Percentiles rank a stretch among this genome's conserved stretches.
These are phyloP conservation scores for Colletotrichum incanum DNA, from an alignment of 2,329 filamentous ascomycete genomes.

Conservation along the genomic window DNA sequence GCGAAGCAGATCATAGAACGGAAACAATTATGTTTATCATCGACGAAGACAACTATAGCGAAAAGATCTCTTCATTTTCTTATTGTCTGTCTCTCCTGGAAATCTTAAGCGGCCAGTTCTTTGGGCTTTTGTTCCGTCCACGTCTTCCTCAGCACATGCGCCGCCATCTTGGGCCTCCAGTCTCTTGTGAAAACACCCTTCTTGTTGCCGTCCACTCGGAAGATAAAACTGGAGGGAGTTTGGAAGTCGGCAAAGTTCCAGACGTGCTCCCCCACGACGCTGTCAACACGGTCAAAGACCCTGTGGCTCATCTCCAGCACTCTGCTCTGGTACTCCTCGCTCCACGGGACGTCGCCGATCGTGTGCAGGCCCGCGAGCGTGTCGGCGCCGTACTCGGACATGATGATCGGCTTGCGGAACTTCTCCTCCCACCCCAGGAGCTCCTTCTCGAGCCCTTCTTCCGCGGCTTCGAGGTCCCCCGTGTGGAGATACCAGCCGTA, in stretches of 20 bases:
- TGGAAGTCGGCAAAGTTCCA: constrained; percentile 1
- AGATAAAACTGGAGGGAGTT: not conserved
- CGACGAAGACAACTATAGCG: not conserved
- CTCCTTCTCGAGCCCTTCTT: not conserved
- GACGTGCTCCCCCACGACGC: not conserved
- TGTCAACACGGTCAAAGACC: not conserved
- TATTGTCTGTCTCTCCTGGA: no score
- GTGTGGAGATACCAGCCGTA: not conserved
- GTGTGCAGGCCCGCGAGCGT: constrained; percentile 49
- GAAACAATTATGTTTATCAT: not conserved
- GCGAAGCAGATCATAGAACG: not conserved
- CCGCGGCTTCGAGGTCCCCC: not conserved
- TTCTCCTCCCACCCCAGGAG: not conserved
- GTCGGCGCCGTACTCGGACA: constrained; percentile 50
- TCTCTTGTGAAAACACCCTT: not conserved
- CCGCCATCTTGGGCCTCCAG: not conserved
- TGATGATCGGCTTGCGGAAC: constrained; percentile 47
- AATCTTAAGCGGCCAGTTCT: no score
- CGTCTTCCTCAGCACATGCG: not conserved
- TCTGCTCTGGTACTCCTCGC: constrained; percentile 49
- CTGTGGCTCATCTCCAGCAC: not conserved
- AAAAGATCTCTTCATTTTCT: no score
- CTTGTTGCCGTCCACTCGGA: not conserved
- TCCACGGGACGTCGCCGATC: constrained; percentile 46
- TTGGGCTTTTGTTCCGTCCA: not conserved